Base-by-base conservation (phyloP, 2,329 filamentous ascomycete species). In the Neonectria ditissima region DNA sequence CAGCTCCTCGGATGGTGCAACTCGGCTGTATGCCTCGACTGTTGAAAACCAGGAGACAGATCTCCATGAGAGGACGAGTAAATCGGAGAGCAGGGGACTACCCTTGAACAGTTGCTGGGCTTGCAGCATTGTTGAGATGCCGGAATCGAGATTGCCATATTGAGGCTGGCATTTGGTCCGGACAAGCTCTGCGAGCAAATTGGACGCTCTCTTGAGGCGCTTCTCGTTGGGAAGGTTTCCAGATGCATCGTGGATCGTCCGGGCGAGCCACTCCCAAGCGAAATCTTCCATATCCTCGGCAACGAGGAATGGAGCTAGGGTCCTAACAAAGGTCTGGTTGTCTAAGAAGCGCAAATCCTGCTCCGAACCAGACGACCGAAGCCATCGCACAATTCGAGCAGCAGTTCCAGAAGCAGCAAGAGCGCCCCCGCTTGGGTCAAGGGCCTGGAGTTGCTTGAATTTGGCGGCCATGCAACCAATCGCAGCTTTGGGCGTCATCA, bases 401-500 rank as follows among this genome's bases (percentile, higher is more conserved):
- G 82, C 84, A 1, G 83, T 83, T 1, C 82, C 80, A 0, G 83
- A 82, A 1, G 76, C 71, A 14, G 76, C 74, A 68, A 85, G 77
- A 6, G 76, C 75, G 8, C 69, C 30, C 47, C 59, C 56, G 2
- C 68, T 56, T 11, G 69, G 45, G 22, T 72, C 68, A 10, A 64
- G 71, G 68, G 43, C 77, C 73, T 67, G 80, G 70, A 84, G 77
- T 20, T 82, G 79, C 41, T 80, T 78, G 32, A 77, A 75, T 68
- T 87, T 82, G 16, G 82, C 80, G 30, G 81, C 75, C 55, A 89
- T 78, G 62, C 86, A 87, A 13, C 87, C 87, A 1, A 82, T 82
- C 0, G 87, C 87, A 1, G 84, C 81, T 41, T 79, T 78, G 1
- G 82, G 72, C 4, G 81, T 88, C 86, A 89, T 87, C 68, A 89